These are phyloP conservation scores for Podaxis sp. DNA, from an alignment of 768 basidiomycete species.

Conservation along the genomic window DNA sequence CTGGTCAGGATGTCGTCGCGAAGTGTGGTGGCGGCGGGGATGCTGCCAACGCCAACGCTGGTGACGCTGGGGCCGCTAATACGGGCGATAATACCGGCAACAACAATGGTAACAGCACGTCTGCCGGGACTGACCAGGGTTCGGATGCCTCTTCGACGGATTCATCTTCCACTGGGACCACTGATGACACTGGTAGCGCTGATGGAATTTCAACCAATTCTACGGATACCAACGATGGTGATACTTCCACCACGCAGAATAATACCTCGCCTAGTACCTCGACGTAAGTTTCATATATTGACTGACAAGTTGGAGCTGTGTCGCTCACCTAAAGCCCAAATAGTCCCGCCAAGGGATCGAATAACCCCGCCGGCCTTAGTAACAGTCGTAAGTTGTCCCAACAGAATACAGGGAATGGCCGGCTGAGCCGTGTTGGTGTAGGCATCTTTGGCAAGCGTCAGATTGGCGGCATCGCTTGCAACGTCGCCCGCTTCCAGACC, in stretches of 20 bases:
- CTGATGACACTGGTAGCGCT: background rate
- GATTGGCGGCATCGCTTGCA: slow-evolving; percentile 16
- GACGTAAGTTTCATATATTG: background rate
- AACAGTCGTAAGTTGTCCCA: slow-evolving; percentile 2
- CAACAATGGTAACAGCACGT: background rate
- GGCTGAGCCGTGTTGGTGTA: background rate
- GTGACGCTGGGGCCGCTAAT: background rate
- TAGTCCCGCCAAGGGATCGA: background rate
- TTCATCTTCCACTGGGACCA: background rate
- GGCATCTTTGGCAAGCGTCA: slow-evolving; percentile 10
- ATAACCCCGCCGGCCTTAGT: background rate
- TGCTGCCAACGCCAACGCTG: background rate
- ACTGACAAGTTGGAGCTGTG: background rate
- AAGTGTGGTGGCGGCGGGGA: slow-evolving; percentile 14
- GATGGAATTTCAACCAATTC: background rate
- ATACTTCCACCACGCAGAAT: background rate
- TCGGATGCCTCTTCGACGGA: background rate
- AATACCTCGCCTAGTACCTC: background rate
- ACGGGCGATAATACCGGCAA: background rate
- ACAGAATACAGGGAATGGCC: background rate
- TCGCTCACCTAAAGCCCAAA: background rate
- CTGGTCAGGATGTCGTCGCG: slow-evolving; percentile 19
- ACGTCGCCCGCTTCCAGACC: slow-evolving; percentile 23
- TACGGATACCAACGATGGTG: background rate
- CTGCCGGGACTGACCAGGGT: background rate